phyloP scores from a whole-genome alignment of 208 protist genomes.

The Wallacemonas sp. region DNA sequence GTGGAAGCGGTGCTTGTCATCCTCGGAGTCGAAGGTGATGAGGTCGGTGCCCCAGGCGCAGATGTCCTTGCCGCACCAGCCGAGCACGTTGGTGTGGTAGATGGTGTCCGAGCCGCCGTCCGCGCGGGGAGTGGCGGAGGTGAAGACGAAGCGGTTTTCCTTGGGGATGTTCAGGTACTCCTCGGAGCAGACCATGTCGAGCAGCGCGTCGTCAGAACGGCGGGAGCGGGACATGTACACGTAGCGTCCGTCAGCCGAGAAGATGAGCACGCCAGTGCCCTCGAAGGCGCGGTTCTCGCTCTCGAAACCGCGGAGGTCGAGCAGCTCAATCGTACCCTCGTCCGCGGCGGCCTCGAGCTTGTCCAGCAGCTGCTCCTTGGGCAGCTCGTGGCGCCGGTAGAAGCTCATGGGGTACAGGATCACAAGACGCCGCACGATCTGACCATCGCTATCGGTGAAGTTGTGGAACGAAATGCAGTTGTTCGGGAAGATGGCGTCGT shows the following conservation, averaged over 20 bases:
- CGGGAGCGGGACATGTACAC: slow-evolving; percentile 83
- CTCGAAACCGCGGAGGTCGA: slow-evolving; percentile 76
- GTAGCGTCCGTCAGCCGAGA: slow-evolving; percentile 65
- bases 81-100: slow-evolving; percentile 81
- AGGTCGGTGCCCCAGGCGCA: slow-evolving; percentile 72
- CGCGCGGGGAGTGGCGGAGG: slow-evolving; percentile 35
- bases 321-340: slow-evolving; percentile 49
- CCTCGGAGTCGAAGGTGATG: slow-evolving; percentile 51
- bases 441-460: slow-evolving; percentile 63
- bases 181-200: slow-evolving; percentile 59
- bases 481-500: slow-evolving; percentile 62
- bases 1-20: slow-evolving; percentile 59
- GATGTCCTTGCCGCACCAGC: slow-evolving; percentile 82
- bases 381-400: slow-evolving; percentile 65
- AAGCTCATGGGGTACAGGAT: slow-evolving; percentile 83
- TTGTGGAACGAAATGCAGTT: slow-evolving; percentile 82
- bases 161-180: slow-evolving; percentile 82
- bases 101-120: slow-evolving; percentile 30
- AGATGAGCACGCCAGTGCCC: slow-evolving; percentile 69
- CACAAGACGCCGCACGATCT: slow-evolving; percentile 62
- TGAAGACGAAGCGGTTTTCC: slow-evolving; percentile 74
- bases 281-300: slow-evolving; percentile 50
- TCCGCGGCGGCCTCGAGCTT: slow-evolving; percentile 41
- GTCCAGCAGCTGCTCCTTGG: slow-evolving; percentile 50
- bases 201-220: slow-evolving; percentile 65